Conservation (phyloP, 169 alveolate species). For the Cryptosporidium sp. region DNA sequence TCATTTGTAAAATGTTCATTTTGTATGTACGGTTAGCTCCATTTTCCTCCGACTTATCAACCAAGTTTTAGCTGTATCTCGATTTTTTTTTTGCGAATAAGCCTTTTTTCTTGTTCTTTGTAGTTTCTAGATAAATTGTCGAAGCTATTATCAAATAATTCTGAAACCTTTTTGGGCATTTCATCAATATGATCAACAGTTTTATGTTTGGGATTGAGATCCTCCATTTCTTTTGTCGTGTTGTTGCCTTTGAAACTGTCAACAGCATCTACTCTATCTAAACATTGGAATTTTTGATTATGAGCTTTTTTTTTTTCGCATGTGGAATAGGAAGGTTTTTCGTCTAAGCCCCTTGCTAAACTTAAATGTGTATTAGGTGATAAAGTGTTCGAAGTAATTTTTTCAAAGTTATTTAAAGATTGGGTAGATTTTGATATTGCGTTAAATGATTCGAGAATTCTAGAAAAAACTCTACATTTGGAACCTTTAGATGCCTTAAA, state of each 20-base stretch:
- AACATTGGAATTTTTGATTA: background rate
- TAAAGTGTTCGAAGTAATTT: background rate
- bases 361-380: background rate
- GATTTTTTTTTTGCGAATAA: background rate
- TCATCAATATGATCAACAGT: background rate
- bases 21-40: background rate
- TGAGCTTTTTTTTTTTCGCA: background rate
- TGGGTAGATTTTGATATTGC: background rate
- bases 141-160: background rate
- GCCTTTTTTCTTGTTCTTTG: background rate
- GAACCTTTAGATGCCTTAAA: constrained; percentile 35
- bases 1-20: no score
- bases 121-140: background rate
- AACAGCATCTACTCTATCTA: background rate
- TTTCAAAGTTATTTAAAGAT: background rate
- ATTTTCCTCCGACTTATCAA: background rate
- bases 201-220: background rate
- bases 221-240: background rate
- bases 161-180: background rate
- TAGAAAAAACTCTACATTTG: constrained; percentile 60
- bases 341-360: background rate
- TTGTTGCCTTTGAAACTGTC: background rate
- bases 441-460: constrained; percentile 46
- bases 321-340: background rate
- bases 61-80: background rate